phyloP scores from a whole-genome alignment of 1,284 basidiomycete species.

The Moesziomyces parantarcticus region DNA sequence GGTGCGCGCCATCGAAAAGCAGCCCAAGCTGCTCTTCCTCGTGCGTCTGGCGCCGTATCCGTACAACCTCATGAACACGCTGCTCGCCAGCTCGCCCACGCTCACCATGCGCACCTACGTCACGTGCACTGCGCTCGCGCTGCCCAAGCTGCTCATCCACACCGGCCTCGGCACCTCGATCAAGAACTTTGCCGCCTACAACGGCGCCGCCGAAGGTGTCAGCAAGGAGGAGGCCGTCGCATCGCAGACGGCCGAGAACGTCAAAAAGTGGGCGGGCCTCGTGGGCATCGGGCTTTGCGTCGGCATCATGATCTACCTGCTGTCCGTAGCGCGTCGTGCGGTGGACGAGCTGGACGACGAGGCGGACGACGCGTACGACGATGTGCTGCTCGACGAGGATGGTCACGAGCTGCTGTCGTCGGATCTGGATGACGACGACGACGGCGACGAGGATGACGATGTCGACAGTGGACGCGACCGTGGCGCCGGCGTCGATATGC shows the following conservation, averaged over 20 bases:
- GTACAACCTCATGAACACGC: conserved; percentile 86
- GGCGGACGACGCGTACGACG: conserved; percentile 24
- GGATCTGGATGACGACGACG: conserved; percentile 30
- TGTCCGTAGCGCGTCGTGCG: conserved; percentile 80
- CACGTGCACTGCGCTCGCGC: conserved; percentile 80
- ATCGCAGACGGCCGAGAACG: conserved; percentile 69
- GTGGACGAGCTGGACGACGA: conserved; percentile 76
- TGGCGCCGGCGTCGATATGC: conserved; percentile 41
- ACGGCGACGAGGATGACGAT: conserved; percentile 8
- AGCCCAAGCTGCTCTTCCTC: conserved; percentile 83
- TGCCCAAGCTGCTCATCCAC: conserved; percentile 87
- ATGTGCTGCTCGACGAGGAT: conserved; percentile 34
- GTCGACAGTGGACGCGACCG: conserved; percentile 8
- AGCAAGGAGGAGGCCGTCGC: conserved; percentile 54
- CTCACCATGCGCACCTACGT: conserved; percentile 82
- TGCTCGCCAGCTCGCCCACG: conserved; percentile 85
- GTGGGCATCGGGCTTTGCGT: conserved; percentile 79
- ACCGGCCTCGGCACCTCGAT: conserved; percentile 83
- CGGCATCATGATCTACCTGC: conserved; percentile 81
- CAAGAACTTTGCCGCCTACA: conserved; percentile 80
- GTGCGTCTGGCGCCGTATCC: conserved; percentile 77
- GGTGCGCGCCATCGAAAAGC: conserved; percentile 85
- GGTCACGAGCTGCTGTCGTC: conserved; percentile 29
- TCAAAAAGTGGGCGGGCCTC: conserved; percentile 77
- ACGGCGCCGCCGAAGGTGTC: conserved; percentile 60